phyloP scores from a whole-genome alignment of 805 yeast genomes.

The Kodamaea fukazawae region DNA sequence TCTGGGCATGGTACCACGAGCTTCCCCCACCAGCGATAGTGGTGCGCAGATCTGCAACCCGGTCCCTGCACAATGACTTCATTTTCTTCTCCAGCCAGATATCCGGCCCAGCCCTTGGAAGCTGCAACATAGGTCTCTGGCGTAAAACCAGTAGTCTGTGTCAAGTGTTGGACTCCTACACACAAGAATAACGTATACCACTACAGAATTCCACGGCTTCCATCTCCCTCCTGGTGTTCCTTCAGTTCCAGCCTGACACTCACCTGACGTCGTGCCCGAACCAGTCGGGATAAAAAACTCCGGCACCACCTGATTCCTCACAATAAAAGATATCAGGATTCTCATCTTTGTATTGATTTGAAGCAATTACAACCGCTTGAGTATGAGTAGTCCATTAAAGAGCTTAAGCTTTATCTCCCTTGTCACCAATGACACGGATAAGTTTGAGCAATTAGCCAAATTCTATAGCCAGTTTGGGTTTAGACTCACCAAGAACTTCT shows the following conservation, averaged over 20 bases:
- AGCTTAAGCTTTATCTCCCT: slow-evolving; percentile 49
- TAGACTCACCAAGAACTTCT: slow-evolving; percentile 54
- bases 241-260: no score
- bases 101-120: no score
- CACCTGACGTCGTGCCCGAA: slow-evolving; percentile 2
- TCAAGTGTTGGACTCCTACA: no score
- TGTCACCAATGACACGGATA: slow-evolving; percentile 49
- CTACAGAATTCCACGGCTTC: no score
- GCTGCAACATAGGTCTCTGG: no score
- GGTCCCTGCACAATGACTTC: no score
- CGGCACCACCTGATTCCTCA: slow-evolving; percentile 6
- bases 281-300: slow-evolving; percentile 8
- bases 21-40: no score
- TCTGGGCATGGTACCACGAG: no score
- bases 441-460: slow-evolving; percentile 46
- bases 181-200: background rate
- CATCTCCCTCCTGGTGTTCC: no score
- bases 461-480: slow-evolving; percentile 66
- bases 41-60: no score
- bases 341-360: background rate
- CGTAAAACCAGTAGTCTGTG: no score
- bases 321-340: slow-evolving; percentile 1
- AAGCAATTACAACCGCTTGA: background rate
- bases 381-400: slow-evolving; percentile 6
- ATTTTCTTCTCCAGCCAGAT: no score